These are phyloP conservation scores for Ceratobasidium papillatum DNA, from an alignment of 1,284 basidiomycete species.

Conservation along the genomic window DNA sequence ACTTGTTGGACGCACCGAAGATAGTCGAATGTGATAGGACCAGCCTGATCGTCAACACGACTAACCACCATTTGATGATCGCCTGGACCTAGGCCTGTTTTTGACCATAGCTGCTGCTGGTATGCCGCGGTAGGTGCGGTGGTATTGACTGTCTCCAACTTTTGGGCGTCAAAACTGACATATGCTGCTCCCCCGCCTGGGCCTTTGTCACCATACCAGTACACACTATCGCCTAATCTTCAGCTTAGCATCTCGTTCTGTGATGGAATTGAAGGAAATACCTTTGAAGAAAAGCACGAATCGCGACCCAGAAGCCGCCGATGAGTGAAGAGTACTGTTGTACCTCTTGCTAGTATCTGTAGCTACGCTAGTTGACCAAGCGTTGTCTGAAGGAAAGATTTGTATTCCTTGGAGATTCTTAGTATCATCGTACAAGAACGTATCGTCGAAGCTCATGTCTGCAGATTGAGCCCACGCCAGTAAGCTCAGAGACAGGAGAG, in stretches of 20 bases:
- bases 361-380: background rate
- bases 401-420: background rate
- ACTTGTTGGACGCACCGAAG: background rate
- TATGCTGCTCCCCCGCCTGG: background rate
- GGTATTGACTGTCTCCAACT: background rate
- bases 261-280: background rate
- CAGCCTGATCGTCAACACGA: background rate
- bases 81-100: background rate
- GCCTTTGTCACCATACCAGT: background rate
- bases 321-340: background rate
- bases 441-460: background rate
- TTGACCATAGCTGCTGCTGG: slow-evolving; percentile 8
- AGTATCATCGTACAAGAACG: background rate
- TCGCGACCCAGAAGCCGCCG: background rate
- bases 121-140: background rate
- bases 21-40: background rate
- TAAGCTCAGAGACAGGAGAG: background rate
- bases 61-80: slow-evolving; percentile 8
- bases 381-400: background rate
- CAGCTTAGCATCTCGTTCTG: too few relatives aligned
- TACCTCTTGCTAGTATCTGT: background rate
- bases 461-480: background rate
- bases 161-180: background rate
- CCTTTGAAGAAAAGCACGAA: background rate
- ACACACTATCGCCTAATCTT: background rate